Base-by-base conservation (phyloP, 1,284 basidiomycete species). In the Cutaneotrichosporon sp. region DNA sequence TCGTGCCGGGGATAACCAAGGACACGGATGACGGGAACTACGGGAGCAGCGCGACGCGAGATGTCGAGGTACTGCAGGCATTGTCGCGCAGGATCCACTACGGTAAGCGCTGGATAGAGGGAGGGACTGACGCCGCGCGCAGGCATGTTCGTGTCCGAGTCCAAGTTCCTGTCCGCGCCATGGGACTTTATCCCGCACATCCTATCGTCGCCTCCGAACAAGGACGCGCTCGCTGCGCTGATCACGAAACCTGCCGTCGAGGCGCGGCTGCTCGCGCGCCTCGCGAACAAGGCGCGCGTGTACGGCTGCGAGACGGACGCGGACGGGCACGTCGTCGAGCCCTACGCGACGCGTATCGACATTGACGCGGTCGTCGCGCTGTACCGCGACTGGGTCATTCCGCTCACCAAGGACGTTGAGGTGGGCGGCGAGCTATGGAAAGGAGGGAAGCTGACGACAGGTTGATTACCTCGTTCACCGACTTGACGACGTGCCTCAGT, bases 71-170 rank as follows among this genome's bases (percentile, higher is more conserved):
- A 3, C 80, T 99, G 9, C 90, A 97, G 67, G 87, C 92, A 17
- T 85, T 99, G 63, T 90, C 87, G 74, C 87, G 97, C 74, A 84
- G 96, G 33, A 92, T 99, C 46, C 96, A 99, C 75, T 99, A 96
- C 68, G 96, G 93, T 91, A 63, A 56, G 82, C 75, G 22, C 33
- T 10, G 26, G 26, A 5, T 5, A 10, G 26, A 30, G 26, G 10
- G 7, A 7, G 5, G 26, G 5, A 30, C 10, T 30, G 26, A 5
- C n/a, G 34, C 50, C 52, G 7, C 54, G 36, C 34, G 8, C 69
- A 97, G 92, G 94, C 56, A 98, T 97, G 82, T 98, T 99, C 72
- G 96, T 99, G 10, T 90, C 90, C 3, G 96, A 99, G 76, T 88
- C 88, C 49, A 98, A 99, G 74, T 99, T 99, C 79, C 76, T 82